Base-by-base conservation (phyloP, 2,329 filamentous ascomycete species). In the Hypoxylon sp. region DNA sequence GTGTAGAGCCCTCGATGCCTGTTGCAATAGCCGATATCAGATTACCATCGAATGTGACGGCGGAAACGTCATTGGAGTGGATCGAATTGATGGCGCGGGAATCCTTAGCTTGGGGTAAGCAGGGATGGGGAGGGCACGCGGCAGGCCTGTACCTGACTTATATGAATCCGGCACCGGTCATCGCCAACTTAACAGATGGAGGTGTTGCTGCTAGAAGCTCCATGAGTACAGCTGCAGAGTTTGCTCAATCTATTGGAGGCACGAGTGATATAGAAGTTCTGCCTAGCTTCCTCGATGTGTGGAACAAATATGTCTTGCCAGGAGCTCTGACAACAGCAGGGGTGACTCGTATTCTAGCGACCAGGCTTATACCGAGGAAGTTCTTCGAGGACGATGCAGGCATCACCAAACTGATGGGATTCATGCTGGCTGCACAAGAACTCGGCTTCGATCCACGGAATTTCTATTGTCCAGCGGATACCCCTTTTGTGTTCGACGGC, bases 1-100 rank as follows among this genome's bases (percentile, higher is more conserved):
- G 79, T n/a, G 81, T 82, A 11, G 81, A 82, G 49, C 77, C 80
- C 0, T 77, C 80, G 20, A 76, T 77, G 14, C 79, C 78, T 1
- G 66, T 81, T 20, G 72, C 80, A 3, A 60, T 77, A 0, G 67
- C 73, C 2, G 62, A 61, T 7, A 71, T 77, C 20, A 71, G n/a
- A 20, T 67, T 81, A 42, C 74, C 76, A 22, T 46, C 58, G 13
- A 71, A 76, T 49, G 72, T 69, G 42, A 75, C 76, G 2, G 59
- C 70, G 2, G 75, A 79, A 13, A 69, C 70, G 1, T 77, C 79
- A 13, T 60, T 76, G 13, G 76, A 78, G 61, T 83, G 72, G 74
- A 72, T 74, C 17, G 63, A 70, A 59, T 44, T 74, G 5, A 68
- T 73, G 57, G 66, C 69, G 2, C 62, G 67, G 4, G 48, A 72